A percentile compares a stretch with the other conserved stretches of the same genome.
Evolutionary conservation across 164 flowering plant genomes (phyloP).

Genomic region (Tinospora cordifolia): DNA sequence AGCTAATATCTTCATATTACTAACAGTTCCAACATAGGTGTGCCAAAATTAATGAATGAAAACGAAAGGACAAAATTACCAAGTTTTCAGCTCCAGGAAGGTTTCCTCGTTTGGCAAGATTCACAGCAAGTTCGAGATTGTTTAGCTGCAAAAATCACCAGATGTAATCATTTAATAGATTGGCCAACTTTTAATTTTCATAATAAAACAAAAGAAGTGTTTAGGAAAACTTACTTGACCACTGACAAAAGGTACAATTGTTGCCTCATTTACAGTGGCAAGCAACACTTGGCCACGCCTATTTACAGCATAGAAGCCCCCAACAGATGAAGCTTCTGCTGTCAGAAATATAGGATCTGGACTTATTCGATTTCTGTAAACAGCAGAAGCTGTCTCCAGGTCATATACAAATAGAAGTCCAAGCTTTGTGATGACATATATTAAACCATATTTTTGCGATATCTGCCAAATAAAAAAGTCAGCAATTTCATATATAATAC

Average conservation of each 20-base stretch:
- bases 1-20: too few species aligned
- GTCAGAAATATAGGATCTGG: slow-evolving; percentile 99
- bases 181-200: background rate
- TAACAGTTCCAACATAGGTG: too few species aligned
- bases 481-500: too few species aligned
- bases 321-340: slow-evolving; percentile 79
- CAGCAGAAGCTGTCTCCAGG: slow-evolving; percentile 93
- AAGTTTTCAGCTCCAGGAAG: slow-evolving; percentile 97
- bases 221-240: slow-evolving; percentile 57
- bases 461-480: slow-evolving; percentile 47
- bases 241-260: slow-evolving; percentile 90
- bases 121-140: slow-evolving; percentile 4
- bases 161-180: slow-evolving; percentile 2
- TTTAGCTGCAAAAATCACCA: slow-evolving; percentile 51
- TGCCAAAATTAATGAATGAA: background rate
- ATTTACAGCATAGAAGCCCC: slow-evolving; percentile 95
- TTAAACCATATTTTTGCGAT: slow-evolving; percentile 76
- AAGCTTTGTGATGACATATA: slow-evolving; percentile 93
- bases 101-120: slow-evolving; percentile 81
- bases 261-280: slow-evolving; percentile 91
- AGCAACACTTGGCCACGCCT: slow-evolving; percentile 93
- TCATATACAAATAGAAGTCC: slow-evolving; percentile 96
- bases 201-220: background rate
- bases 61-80: slow-evolving; percentile 29
- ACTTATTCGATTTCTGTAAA: slow-evolving; percentile 92